Base-by-base conservation (phyloP, 257 asterid species). In the Solanum corneliomulleri region DNA sequence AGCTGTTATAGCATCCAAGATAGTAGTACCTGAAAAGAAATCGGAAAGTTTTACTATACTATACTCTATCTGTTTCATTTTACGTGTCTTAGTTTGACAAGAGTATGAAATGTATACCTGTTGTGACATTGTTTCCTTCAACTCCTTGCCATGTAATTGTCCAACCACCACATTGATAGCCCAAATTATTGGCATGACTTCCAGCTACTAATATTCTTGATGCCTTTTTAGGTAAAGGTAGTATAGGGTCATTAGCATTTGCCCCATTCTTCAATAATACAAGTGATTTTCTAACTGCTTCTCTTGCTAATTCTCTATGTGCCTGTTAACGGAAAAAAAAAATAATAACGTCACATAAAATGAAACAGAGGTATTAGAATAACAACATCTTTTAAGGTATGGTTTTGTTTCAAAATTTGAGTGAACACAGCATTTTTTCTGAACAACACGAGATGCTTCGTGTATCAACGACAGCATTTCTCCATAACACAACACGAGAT, bases 101-200 rank as follows among this genome's bases (percentile, higher is more conserved):
- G 0, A 14, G 75, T 68, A 0, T 29, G 75, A 27, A 21, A 16
- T 31, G 52, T 16, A 16, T 89, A 92, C 93, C 95, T 4, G 14
- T 41, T 3, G 93, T 88, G 49, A 88, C 87, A 80, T 91, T 90
- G 75, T 92, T 94, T 87, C 91, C 92, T 25, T 10, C 35, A 11
- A 76, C 88, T 62, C 95, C 96, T 66, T 92, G 92, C 97, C 95
- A 94, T 20, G 92, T 82, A 20, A 92, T 91, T 7, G 94, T 90
- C 97, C 95, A 92, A 15, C 94, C 97, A 33, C 95, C 95, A 83
- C 93, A 88, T 71, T 94, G 94, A 23, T 87, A 45, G 11, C 97
- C 93, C 45, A 91, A 80, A 85, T 92, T 89, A 74, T 93, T 87
- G 18, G 93, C 96, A 88, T 93, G 94, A 27, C 77, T 75, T 84